Base-by-base conservation (phyloP, 2,329 filamentous ascomycete genomes). In the Neonectria punicea region DNA sequence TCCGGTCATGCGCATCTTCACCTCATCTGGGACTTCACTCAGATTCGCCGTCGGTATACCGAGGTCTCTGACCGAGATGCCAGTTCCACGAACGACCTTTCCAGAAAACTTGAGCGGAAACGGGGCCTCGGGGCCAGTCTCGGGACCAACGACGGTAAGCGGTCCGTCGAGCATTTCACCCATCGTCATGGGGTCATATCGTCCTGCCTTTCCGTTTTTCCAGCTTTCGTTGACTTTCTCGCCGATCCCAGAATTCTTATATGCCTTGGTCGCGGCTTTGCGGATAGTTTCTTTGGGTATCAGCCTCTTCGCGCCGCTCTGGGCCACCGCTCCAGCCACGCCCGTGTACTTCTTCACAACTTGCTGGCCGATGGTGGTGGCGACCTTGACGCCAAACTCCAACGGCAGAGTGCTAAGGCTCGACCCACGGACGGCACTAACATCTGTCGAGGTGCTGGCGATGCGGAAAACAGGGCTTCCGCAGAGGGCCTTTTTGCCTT, bases 401-500 rank as follows among this genome's bases (percentile, higher is more conserved):
- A 93, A 74, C 1, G 90, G 90, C 76, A 92, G 80, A 1, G 88
- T 91, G 3, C 80, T 81, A 6, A 92, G 73, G 67, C 89, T 90
- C 0, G 90, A 89, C 1, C 90, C 90, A 8, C 89, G 85, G 2
- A 92, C 74, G 0, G 89, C 85, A 71, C 87, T 88, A 0, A 85
- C 81, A 65, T 89, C 88, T 0, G 84, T 82, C 0, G 89, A 90
- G 0, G 88, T 87, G 66, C 90, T 92, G 2, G 90, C 85, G n/a
- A 93, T 81, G 16, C 90, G 84, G 69, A 93, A 92, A 0, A 91
- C 85, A 0, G 90, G 90, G 66, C 89, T 91, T 0, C 85, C 84
- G 65, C 90, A 92, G 0, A 92, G 82, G 0, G 86, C 81, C 70
- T 87, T 89, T 68, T 85, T 86, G 14, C 68, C 69, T 2, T 73